Evolutionary conservation across 2,329 filamentous ascomycete genomes (phyloP).

Genomic region (Exserohilum rostratum): DNA sequence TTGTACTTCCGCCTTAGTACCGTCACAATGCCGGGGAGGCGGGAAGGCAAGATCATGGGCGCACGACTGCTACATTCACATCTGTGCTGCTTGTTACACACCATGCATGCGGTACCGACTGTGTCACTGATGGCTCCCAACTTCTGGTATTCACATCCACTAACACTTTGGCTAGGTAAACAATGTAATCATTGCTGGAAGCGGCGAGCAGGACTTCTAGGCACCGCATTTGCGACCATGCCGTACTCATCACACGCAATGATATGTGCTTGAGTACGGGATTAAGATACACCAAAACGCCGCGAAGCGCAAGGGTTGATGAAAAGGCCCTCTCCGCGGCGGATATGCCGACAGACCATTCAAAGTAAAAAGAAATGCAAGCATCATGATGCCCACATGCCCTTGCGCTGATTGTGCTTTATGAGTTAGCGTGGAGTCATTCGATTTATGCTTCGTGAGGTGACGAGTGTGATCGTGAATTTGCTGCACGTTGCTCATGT

Average conservation of each 20-base stretch:
- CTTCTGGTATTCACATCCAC: not conserved
- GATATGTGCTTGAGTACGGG: slow-evolving; percentile 1
- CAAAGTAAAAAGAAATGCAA: slow-evolving; percentile 12
- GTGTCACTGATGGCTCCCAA: slow-evolving; percentile 16
- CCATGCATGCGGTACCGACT: slow-evolving; percentile 18
- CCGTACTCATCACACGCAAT: slow-evolving; percentile 1
- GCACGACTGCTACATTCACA: slow-evolving; percentile 16
- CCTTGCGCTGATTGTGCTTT: not conserved
- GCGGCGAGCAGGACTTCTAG: slow-evolving; percentile 86
- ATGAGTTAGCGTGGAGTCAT: no score
- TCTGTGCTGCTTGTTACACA: slow-evolving; percentile 27
- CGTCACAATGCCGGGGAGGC: slow-evolving; percentile 27
- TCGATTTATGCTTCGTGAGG: not conserved
- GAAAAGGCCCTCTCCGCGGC: slow-evolving; percentile 1
- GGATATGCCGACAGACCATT: slow-evolving; percentile 3
- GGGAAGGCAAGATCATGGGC: slow-evolving; percentile 16
- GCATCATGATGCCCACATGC: slow-evolving; percentile 6
- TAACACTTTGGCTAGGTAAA: slow-evolving; percentile 62
- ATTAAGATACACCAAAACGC: not conserved
- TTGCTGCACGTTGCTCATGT: not conserved
- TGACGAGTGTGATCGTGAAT: not conserved
- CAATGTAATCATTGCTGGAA: slow-evolving; percentile 91
- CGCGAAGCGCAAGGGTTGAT: not conserved
- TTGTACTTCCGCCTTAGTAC: slow-evolving; percentile 13
- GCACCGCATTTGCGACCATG: slow-evolving; percentile 2